Evolutionary conservation across 768 basidiomycete genomes (phyloP), one percentile per base, ranked within the genome.

Genomic region (Cytidiella melzeri): DNA sequence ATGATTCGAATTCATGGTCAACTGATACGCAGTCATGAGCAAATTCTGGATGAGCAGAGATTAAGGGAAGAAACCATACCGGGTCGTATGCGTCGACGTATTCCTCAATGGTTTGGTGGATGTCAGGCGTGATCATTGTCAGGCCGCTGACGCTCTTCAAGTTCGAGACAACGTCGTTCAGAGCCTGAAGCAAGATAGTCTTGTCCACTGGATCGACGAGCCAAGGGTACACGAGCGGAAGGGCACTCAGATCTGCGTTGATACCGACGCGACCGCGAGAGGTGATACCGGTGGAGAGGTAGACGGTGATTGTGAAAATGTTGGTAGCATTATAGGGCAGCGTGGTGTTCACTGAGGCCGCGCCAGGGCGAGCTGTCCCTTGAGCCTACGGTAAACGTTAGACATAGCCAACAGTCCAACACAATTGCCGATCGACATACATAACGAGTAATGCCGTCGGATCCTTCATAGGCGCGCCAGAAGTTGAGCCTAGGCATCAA

Each of bases 181-280:
- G 66, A 5, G 73, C 79, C 26, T 71, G 67, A 20, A 80, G 63
- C 19, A 83, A 59, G 15, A 74, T 69, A 0, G 62, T 59, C 62
- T 80, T 81, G 64, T 83, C 81, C 7, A 73, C 65, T 0, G 78
- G 71, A 57, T 83, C 79, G 19, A 66, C 66, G 57, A 83, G 73
- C 80, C 81, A 83, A 1, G 81, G 80, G 54, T 75, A 68, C 18
- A 70, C 68, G 30, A 82, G 59, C 3, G 76, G 68, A 24, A 67
- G 64, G 12, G 70, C 78, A 18, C 70, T 74, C 43, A 82, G 57
- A 4, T 71, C 72, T 12, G 73, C 71, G 47, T 78, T 73, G 50
- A 83, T 75, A 19, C 81, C 81, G 48, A 83, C 71, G 24, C 80
- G 77, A 5, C 81, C 81, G 45, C 80, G 76, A 11, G 81, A 84